Percentiles rank a stretch among this genome's conserved stretches.
phyloP scores from a whole-genome alignment of 352 stramenopile genomes.

The Thalassiosira ordinaria region DNA sequence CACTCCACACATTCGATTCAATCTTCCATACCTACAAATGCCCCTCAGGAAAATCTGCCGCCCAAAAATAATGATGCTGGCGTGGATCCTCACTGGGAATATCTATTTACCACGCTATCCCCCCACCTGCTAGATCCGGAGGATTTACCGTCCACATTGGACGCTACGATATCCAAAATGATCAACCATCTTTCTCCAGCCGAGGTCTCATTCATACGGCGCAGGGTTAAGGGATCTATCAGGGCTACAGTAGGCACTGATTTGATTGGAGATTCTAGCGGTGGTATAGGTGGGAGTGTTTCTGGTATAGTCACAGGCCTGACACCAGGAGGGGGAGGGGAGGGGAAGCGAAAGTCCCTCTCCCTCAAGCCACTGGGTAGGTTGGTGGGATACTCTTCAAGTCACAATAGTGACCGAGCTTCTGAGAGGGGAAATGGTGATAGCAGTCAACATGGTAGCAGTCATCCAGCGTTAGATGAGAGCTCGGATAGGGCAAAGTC shows the following conservation, averaged over 20 bases:
- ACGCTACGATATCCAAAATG: constrained; percentile 52
- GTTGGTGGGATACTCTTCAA: not conserved
- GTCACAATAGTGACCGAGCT: not conserved
- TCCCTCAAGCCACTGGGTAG: constrained; percentile 14
- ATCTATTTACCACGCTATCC: constrained; percentile 60
- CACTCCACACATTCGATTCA: too few species aligned
- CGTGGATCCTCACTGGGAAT: constrained; percentile 30
- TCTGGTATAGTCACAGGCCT: not conserved
- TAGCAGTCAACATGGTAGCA: constrained; percentile 6
- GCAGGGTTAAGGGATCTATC: constrained; percentile 57
- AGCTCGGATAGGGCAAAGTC: constrained; percentile 23
- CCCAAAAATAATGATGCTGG: not conserved
- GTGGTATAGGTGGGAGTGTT: constrained; percentile 27
- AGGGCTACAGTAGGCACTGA: not conserved
- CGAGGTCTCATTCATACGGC: constrained; percentile 73
- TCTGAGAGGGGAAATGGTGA: not conserved
- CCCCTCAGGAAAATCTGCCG: not conserved
- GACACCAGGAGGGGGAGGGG: not conserved
- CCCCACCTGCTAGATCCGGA: constrained; percentile 70
- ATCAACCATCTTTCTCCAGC: constrained; percentile 61
- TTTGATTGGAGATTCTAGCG: constrained; percentile 1
- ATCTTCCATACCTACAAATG: too few species aligned
- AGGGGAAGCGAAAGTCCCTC: not conserved
- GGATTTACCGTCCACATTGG: constrained; percentile 68
- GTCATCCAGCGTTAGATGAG: constrained; percentile 37